phyloP scores from a whole-genome alignment of 495 filamentous ascomycete genomes.

The Lasiosphaeria miniovina region DNA sequence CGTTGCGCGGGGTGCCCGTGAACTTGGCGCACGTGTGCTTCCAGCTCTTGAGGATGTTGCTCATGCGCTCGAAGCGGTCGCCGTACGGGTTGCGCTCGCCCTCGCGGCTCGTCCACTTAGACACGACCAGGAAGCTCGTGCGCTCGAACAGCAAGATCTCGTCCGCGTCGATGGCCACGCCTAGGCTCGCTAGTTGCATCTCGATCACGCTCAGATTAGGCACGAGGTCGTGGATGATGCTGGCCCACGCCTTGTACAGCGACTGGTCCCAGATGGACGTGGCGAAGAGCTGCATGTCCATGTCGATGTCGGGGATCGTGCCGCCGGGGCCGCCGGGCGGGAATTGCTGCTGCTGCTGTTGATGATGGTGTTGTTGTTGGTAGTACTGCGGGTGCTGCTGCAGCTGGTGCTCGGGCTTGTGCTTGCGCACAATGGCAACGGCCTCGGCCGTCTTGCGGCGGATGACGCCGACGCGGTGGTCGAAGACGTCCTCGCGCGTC shows the following conservation, averaged over 20 bases:
- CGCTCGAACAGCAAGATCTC: constrained; percentile 95
- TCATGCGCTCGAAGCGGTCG: constrained; percentile 91
- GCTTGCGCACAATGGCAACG: constrained; percentile 39
- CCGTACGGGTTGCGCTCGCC: constrained; percentile 79
- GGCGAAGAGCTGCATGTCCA: constrained; percentile 71
- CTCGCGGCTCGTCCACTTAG: constrained; percentile 68
- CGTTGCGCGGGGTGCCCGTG: constrained; percentile 52
- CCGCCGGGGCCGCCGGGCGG: neutral
- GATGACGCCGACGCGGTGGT: constrained; percentile 71
- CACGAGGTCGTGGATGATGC: constrained; percentile 92
- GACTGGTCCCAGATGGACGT: constrained; percentile 99
- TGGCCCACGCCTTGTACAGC: constrained; percentile 96
- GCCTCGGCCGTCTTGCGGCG: constrained; percentile 72
- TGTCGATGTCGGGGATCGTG: constrained; percentile 44
- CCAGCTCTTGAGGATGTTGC: constrained; percentile 95
- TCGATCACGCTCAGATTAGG: constrained; percentile 92
- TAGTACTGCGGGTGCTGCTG: neutral
- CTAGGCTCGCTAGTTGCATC: constrained; percentile 71
- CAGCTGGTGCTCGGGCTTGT: constrained; percentile 20
- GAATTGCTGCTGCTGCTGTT: constrained; percentile 17
- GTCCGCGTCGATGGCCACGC: constrained; percentile 80
- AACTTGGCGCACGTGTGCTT: constrained; percentile 66
- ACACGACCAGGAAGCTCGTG: constrained; percentile 92
- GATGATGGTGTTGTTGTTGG: constrained; percentile 14
- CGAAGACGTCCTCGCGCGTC: constrained; percentile 74